Evolutionary conservation across 345 rosid genomes (phyloP).

Genomic region (Lepidium didymum): DNA sequence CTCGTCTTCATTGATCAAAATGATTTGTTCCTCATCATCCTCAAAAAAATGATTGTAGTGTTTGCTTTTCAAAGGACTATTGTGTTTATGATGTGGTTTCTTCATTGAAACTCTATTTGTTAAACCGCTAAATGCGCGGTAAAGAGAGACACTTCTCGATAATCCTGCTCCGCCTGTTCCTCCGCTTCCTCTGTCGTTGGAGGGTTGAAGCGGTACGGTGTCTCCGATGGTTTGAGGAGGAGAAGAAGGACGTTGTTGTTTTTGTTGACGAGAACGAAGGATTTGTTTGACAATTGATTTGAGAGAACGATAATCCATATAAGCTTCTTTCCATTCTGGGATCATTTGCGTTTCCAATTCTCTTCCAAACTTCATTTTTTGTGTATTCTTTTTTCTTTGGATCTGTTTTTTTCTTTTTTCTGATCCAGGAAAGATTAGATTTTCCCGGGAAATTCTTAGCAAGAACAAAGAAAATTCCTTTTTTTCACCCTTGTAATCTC

Average conservation of each 20-base stretch:
- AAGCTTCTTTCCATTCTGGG: constrained; percentile 82
- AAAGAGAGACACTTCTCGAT: constrained; percentile 28
- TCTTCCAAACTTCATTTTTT: constrained; percentile 73
- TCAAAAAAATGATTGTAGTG: constrained; percentile 20
- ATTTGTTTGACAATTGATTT: constrained; percentile 49
- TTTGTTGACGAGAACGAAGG: constrained; percentile 18
- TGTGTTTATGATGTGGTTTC: constrained; percentile 14
- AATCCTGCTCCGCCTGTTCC: neutral
- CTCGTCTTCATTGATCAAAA: constrained; percentile 37
- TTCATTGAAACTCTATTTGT: constrained; percentile 22
- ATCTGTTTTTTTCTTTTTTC: neutral
- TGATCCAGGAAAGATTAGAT: neutral
- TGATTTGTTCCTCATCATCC: constrained; percentile 48
- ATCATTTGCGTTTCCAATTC: constrained; percentile 68
- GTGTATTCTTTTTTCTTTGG: neutral
- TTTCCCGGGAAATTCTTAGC: neutral
- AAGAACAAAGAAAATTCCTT: neutral
- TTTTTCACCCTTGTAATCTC: neutral
- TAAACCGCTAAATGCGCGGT: constrained; percentile 79
- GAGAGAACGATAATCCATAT: constrained; percentile 66
- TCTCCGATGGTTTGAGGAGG: neutral
- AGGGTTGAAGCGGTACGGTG: neutral
- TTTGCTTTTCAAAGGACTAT: constrained; percentile 14
- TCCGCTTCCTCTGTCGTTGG: neutral
- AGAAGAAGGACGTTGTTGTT: constrained; percentile 12